Evolutionary conservation across 805 yeast species (phyloP), one percentile per base, ranked within the genome.

Genomic region (Ogataea ramenticola): DNA sequence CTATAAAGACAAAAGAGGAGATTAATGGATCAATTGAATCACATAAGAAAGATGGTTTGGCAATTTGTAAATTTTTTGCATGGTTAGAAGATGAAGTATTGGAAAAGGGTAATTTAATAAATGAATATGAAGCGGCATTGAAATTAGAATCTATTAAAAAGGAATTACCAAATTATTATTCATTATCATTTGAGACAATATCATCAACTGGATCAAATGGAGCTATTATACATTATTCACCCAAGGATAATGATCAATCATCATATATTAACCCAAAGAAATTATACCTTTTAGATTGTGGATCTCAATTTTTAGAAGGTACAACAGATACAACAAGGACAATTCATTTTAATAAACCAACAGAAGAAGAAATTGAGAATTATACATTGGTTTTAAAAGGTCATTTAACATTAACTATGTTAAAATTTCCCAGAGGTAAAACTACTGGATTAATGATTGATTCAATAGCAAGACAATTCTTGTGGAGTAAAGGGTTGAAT

Each of bases 131-230:
- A 33, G 91, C 87, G 0, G 82, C 82, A 3, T 68, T 71, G 51
- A 78, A 81, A 53, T 70, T 82, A 24, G 68, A 70, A 42, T 61
- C 71, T 31, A 76, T 82, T 41, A 70, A 91, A 54, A 58, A 70
- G 27, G 62, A 71, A 27, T 72, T 73, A 49, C 73, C 74, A 19
- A 65, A 73, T 48, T 79, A 74, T 54, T 71, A 66, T 19, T 93
- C 90, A 0, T 71, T 79, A 38, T 80, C 88, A 3, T 85, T 85
- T 60, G 80, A 77, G 40, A 84, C 93, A 0, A 84, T 85, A 40
- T 78, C 87, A 42, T 77, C 89, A 5, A 71, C 86, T 1, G 93
- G 91, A 1, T 69, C 87, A 12, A 85, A 84, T 58, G 86, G 87
- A 9, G 86, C 93, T 1, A 68, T 85, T 27, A 82, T 86, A 47